These are phyloP conservation scores for Apiotrichum veenhuisii DNA, from an alignment of 1,284 basidiomycete species.

Conservation along the genomic window DNA sequence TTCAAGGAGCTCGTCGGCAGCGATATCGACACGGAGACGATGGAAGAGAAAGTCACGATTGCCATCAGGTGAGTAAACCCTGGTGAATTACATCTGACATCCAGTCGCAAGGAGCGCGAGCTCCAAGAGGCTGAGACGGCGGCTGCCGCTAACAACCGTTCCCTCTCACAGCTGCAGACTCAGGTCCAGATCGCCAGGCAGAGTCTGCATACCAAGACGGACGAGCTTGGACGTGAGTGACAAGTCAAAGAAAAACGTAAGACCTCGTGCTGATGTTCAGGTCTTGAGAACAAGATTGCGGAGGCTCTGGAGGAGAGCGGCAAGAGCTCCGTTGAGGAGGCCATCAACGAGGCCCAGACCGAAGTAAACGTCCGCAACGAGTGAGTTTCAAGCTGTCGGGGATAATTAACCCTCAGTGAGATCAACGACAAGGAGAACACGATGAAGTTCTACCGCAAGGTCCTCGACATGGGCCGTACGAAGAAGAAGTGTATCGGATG, in stretches of 20 bases:
- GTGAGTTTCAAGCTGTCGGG: constrained; percentile 49
- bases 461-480: constrained; percentile 61
- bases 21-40: constrained; percentile 60
- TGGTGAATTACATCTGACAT: neutral
- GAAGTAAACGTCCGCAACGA: constrained; percentile 58
- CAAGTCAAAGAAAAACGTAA: neutral
- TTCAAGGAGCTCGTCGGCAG: constrained; percentile 63
- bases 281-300: constrained; percentile 56
- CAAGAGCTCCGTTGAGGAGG: constrained; percentile 55
- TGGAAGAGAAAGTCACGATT: constrained; percentile 67
- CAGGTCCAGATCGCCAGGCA: constrained; percentile 59
- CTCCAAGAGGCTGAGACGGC: constrained; percentile 58
- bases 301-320: constrained; percentile 52
- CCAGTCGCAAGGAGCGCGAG: constrained; percentile 65
- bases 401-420: constrained; percentile 7
- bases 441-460: constrained; percentile 57
- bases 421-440: constrained; percentile 14
- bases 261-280: constrained; percentile 52
- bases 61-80: constrained; percentile 56
- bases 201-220: constrained; percentile 62
- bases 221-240: constrained; percentile 61
- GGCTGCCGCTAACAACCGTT: constrained; percentile 55
- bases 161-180: constrained; percentile 62
- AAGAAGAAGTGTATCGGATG: constrained; percentile 74
- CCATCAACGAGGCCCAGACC: constrained; percentile 57